Percentiles rank a stretch among this genome's conserved stretches.
Conservation (phyloP, 129 eudicot species). For the Rutidosis leptorrhynchoides region DNA sequence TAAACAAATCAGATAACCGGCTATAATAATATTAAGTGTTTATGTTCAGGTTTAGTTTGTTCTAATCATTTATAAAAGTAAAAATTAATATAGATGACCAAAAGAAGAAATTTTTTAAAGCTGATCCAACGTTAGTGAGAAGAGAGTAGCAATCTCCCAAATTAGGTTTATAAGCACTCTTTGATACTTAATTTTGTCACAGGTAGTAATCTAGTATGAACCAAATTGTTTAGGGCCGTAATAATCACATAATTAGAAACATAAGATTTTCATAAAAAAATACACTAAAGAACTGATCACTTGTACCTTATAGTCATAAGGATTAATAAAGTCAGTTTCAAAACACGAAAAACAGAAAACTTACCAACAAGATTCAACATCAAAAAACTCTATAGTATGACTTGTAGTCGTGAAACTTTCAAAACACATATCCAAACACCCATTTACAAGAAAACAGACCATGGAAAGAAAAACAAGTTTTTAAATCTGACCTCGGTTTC, state of each 20-base stretch:
- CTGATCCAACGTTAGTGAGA: not conserved
- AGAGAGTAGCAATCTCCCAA: not conserved
- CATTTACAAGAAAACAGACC: not conserved
- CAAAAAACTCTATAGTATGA: not conserved
- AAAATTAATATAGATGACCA: not conserved
- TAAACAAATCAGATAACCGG: not conserved
- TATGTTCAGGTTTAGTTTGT: no score
- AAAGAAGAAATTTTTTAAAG: not conserved
- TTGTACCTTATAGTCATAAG: not conserved
- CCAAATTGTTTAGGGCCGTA: not conserved
- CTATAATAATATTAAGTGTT: not conserved
- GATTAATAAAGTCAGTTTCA: not conserved
- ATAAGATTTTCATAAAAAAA: not conserved
- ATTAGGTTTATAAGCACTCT: not conserved
- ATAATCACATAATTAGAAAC: not conserved
- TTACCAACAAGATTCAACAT: not conserved
- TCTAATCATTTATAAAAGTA: not conserved
- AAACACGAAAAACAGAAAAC: not conserved
- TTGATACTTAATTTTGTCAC: no score
- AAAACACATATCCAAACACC: not conserved
- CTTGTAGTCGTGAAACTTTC: not conserved
- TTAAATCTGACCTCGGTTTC: slow-evolving; percentile 55
- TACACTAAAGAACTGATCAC: not conserved
- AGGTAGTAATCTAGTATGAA: no score
- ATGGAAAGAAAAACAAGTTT: not conserved